Base-by-base conservation (phyloP, 306 rosid genomes). In the Hippophae tibetana region DNA sequence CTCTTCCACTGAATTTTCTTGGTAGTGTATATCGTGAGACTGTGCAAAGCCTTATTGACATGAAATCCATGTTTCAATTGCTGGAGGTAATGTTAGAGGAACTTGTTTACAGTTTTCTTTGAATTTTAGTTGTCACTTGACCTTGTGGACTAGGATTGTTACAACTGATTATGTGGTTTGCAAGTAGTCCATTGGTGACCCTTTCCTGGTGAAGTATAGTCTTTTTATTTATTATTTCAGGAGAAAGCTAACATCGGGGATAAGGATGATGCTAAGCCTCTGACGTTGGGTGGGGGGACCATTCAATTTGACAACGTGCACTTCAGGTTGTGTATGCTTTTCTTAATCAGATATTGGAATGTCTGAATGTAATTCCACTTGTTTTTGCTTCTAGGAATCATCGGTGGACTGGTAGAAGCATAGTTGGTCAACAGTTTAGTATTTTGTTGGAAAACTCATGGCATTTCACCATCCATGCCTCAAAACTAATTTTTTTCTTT, bases 1-100 rank as follows among this genome's bases (percentile, higher is more conserved):
- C 98, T 43, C 96, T 92, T 78, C 98, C 98, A 31, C 95, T 92
- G 64, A 87, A 85, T 77, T 92, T 87, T 73, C 95, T 92, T 67
- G 98, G 98, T 18, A 83, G 98, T 82, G 98, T 92, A 69, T 92
- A 85, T 83, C 89, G 96, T 52, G 98, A 92, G 75, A 92, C 98
- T 62, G 71, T 92, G 71, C 98, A 92, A 77, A 87, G 95, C 75
- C 84, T 92, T 63, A 81, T 92, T 71, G 98, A 92, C 79, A 92
- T 92, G 98, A 92, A 85, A 61, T 72, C 96, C 63, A 76, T 92
- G 98, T 92, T 92, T 82, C 98, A 87, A 70, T 85, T 92, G 69
- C 92, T 87, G 54, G 98, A 92, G 98, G 98, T 92, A 87, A 71
- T 43, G 60, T 56, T 44, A 43, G 2, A 62, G 64, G 58, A 54